These are phyloP conservation scores for Rhodomyrtus tomentosa DNA, from an alignment of 345 rosid genomes.

Conservation along the genomic window DNA sequence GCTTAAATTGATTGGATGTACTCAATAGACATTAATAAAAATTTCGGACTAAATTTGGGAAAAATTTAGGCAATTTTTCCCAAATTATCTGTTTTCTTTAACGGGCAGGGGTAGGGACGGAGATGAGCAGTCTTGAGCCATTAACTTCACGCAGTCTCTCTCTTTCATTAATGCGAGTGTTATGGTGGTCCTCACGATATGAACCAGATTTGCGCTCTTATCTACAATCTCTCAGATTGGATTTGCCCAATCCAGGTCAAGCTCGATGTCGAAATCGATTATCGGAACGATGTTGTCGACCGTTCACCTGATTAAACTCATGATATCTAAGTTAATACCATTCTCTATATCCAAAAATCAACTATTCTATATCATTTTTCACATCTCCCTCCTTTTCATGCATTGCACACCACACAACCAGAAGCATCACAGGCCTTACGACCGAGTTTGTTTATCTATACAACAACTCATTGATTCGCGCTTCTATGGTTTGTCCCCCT, in stretches of 20 bases:
- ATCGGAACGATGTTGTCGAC: not conserved
- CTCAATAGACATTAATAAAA: no score
- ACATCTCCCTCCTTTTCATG: rapidly evolving
- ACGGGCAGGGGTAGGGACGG: not conserved
- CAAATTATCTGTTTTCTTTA: no score
- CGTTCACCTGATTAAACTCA: not conserved
- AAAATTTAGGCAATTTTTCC: no score
- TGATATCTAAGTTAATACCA: not conserved
- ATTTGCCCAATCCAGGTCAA: not conserved
- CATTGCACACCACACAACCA: not conserved
- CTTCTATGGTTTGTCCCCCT: not conserved
- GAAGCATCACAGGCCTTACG: not conserved
- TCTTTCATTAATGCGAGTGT: not conserved
- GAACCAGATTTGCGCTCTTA: not conserved
- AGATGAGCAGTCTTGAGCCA: not conserved
- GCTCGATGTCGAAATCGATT: not conserved
- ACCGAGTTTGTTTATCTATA: not conserved
- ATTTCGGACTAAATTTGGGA: no score
- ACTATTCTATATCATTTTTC: not conserved
- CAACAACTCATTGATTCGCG: not conserved
- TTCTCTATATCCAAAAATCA: not conserved
- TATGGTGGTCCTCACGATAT: not conserved
- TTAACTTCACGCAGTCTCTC: not conserved
- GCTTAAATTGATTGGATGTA: no score
- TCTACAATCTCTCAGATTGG: not conserved